Evolutionary conservation across 1,139 yeast genomes (phyloP).

Genomic region (Yamadazyma sp.): DNA sequence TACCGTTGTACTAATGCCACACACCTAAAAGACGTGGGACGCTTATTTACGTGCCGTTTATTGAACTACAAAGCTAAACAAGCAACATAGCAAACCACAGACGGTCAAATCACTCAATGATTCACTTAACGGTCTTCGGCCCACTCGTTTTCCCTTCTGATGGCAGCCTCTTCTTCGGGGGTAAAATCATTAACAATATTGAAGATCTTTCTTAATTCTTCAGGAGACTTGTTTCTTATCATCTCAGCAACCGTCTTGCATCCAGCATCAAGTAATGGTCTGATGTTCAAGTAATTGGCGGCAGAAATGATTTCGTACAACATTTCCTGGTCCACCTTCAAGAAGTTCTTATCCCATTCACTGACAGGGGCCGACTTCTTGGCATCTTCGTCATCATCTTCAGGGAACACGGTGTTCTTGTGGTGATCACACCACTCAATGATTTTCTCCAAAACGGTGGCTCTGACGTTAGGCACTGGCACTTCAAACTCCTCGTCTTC

Average conservation of each 20-base stretch:
- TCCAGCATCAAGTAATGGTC: slow-evolving; percentile 90
- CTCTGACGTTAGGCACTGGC: slow-evolving; percentile 89
- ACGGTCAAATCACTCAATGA: too few species aligned
- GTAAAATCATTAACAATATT: slow-evolving; percentile 93
- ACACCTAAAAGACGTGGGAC: too few species aligned
- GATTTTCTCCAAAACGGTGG: slow-evolving; percentile 84
- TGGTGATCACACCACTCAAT: slow-evolving; percentile 98
- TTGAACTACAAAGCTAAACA: too few species aligned
- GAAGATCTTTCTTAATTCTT: slow-evolving; percentile 93
- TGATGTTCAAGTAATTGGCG: slow-evolving; percentile 91
- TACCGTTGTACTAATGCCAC: too few species aligned
- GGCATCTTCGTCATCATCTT: slow-evolving; percentile 75
- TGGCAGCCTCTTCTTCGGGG: slow-evolving; percentile 98
- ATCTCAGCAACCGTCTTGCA: slow-evolving; percentile 97
- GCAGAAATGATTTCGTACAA: slow-evolving; percentile 94
- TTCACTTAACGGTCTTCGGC: slow-evolving; percentile 67
- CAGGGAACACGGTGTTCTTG: slow-evolving; percentile 75
- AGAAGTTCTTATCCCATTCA: slow-evolving; percentile 95
- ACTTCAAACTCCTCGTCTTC: slow-evolving; percentile 68
- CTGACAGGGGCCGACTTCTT: slow-evolving; percentile 84
- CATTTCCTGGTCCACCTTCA: slow-evolving; percentile 98
- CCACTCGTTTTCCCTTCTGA: slow-evolving; percentile 97
- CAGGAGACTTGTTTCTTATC: slow-evolving; percentile 96
- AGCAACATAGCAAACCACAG: too few species aligned
- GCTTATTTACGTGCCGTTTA: too few species aligned